Evolutionary conservation across 768 basidiomycete genomes (phyloP), one percentile per base, ranked within the genome.

Genomic region (Xerocomellus dryophilus): DNA sequence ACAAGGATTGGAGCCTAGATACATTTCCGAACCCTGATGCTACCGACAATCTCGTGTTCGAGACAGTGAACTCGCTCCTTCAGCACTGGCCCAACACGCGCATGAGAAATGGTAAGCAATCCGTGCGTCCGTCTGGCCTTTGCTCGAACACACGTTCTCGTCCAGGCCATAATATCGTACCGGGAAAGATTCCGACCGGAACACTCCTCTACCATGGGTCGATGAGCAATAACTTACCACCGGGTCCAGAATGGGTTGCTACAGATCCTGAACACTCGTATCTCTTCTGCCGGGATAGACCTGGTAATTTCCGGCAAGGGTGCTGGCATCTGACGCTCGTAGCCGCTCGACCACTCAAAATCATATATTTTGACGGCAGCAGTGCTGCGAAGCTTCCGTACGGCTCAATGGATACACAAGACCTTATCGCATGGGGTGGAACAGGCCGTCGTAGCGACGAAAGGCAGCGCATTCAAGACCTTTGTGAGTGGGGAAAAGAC

Each of bases 341-440:
- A 7, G 41, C 59, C 12, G 63, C 59, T 31, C 60, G 66, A 17
- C 64, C 77, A 1, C 61, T 82, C 31, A 76, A 74, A 38, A 62
- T 81, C 4, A 50, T 81, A 8, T 81, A 81, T 56, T 81, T 82
- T 39, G 81, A 83, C 47, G 80, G 81, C 0, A 76, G 65, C 41
- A 79, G 79, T 48, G 79, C 76, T 0, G 74, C 71, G 1, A 80
- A 79, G 50, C 64, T 78, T 64, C 20, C 45, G 17, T 62, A 61
- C 1, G 79, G 78, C 0, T 46, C 75, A 5, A 54, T 81, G 69
- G 77, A 81, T 47, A 72, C 66, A 12, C 80, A 81, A 51, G 80
- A 81, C 50, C 61, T 80, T 17, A n/a, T 81, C 6, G 48, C 58
- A 18, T 82, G 77, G 78, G 77, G 77, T 1, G 43, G 59, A 39